Evolutionary conservation across 176 grass and related monocot genomes (phyloP), one percentile per base, ranked within the genome.

Genomic region (Tillandsia leiboldiana): DNA sequence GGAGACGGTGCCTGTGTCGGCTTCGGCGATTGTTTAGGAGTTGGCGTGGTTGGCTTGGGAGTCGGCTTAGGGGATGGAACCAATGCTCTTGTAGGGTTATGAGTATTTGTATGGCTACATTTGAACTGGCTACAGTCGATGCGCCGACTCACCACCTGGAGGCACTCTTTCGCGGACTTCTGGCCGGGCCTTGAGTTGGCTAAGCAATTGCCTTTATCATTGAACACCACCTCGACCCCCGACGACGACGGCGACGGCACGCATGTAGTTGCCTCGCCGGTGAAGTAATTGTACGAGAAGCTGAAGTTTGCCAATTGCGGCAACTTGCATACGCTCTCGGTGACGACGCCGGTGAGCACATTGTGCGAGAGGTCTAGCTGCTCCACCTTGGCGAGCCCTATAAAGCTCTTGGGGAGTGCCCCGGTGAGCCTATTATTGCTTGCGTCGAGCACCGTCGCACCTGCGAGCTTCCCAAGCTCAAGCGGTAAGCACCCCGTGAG

Each of bases 281-380:
- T 85, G 15, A 96, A 96, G 73, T 75, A 96, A 72, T 96, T 96
- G 69, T 75, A 13, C 4, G 81, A 78, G 70, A 96, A 96, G 53
- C 42, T 87, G 70, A 96, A 96, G 54, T 85, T 87, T 0, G 48
- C 11, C 5, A 96, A 80, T 22, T 51, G 26, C 8, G 84, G 75
- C 0, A 96, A 71, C 28, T 73, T 33, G 28, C 87, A 90, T 1
- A 85, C 70, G 10, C 15, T 20, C 17, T 84, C 76, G 0, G 23
- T 12, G 59, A 90, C 76, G 12, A 10, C 15, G 11, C 84, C 91
- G 3, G 72, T 67, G 9, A 96, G 75, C 33, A 48, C 26, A 75
- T 96, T 96, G 23, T 80, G 70, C 0, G 84, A 80, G 15, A 90
- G 67, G 22, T 85, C 87, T 1, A 96, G 59, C 56, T 82, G 63